A percentile compares a stretch with the other conserved stretches of the same genome.
These are phyloP conservation scores for Microbotryomycetes sp. DNA, from an alignment of 1,284 basidiomycete species.

Conservation along the genomic window DNA sequence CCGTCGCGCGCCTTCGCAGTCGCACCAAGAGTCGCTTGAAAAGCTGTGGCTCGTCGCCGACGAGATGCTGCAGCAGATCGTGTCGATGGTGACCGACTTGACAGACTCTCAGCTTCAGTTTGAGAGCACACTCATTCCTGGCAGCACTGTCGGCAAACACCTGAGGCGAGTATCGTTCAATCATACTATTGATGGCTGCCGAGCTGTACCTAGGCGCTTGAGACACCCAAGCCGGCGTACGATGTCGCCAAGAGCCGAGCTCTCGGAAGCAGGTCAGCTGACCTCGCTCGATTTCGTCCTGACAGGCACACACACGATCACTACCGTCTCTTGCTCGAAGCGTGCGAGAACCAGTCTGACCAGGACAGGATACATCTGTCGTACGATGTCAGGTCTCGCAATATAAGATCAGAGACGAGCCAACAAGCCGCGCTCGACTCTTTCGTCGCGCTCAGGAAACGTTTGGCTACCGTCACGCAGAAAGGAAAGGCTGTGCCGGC, in stretches of 20 bases:
- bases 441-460: neutral
- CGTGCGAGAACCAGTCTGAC: neutral
- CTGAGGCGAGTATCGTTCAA: neutral
- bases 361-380: neutral
- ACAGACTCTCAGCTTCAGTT: neutral
- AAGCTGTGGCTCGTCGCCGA: neutral
- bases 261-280: neutral
- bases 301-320: neutral
- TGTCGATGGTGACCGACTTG: neutral
- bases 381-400: neutral
- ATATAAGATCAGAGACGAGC: neutral
- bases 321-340: neutral
- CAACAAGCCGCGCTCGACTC: neutral
- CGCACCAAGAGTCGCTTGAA: neutral
- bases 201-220: no score
- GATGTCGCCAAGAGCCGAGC: no score
- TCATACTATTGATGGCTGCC: neutral
- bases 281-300: neutral
- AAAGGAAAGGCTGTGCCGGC: neutral
- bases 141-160: neutral
- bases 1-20: neutral
- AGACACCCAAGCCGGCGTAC: no score
- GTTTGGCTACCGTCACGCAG: neutral
- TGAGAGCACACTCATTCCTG: neutral
- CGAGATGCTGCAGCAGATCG: neutral